phyloP scores from a whole-genome alignment of 2,329 filamentous ascomycete genomes.

The Metarhizium anisopliae region DNA sequence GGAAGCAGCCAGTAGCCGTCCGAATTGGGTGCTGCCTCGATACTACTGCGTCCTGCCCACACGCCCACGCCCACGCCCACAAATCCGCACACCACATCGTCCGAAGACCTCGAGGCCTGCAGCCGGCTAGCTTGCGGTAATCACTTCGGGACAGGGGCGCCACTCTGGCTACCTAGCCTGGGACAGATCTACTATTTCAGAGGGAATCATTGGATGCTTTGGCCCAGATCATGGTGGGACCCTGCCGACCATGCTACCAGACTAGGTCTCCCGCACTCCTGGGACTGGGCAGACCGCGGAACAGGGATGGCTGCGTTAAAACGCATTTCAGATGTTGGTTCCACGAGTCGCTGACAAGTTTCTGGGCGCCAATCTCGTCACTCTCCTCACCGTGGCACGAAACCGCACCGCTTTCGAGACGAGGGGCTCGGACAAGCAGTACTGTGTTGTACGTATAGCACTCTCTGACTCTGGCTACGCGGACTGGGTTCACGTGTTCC shows the following conservation, averaged over 20 bases:
- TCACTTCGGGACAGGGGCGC: neutral
- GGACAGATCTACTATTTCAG: slow-evolving; percentile 1
- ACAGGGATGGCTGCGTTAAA: neutral
- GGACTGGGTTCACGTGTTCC: too few relatives aligned
- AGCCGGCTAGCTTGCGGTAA: neutral
- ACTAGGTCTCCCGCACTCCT: slow-evolving; percentile 5
- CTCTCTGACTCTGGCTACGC: too few relatives aligned
- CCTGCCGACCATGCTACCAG: slow-evolving; percentile 3
- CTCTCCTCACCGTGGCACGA: neutral
- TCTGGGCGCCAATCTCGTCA: neutral
- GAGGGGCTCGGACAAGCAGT: neutral
- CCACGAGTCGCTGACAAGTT: neutral
- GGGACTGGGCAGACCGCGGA: slow-evolving; percentile 2
- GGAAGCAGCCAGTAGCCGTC: neutral
- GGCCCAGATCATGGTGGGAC: neutral
- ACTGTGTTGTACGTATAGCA: too few relatives aligned
- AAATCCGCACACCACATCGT: too few relatives aligned
- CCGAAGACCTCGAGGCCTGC: neutral
- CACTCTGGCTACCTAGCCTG: neutral
- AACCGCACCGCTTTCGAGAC: neutral
- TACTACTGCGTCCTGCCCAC: neutral
- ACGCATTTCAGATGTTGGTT: neutral
- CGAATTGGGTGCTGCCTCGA: neutral
- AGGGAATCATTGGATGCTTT: neutral
- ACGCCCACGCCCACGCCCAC: neutral